Conservation (phyloP, 2,329 filamentous ascomycete genomes). For the Penicillium janthinellum region DNA sequence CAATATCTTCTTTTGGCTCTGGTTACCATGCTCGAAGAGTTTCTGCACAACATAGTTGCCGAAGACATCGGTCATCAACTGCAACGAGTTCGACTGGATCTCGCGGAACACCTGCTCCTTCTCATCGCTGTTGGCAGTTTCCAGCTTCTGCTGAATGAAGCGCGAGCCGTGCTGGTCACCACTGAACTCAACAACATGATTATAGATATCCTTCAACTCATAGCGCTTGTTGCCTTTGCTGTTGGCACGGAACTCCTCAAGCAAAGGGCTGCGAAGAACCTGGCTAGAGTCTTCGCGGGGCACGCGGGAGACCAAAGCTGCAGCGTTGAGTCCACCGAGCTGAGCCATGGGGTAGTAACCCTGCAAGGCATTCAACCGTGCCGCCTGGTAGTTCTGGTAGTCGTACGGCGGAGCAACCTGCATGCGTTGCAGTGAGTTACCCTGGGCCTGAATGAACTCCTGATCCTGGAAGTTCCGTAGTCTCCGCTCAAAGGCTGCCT, state of each 20-base stretch:
- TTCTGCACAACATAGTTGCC: conserved; percentile 99
- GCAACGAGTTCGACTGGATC: conserved; percentile 78
- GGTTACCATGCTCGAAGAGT: conserved; percentile 93
- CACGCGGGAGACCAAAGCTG: conserved; percentile 44
- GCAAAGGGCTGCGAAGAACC: conserved; percentile 67
- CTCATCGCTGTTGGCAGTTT: conserved; percentile 91
- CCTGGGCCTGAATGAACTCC: conserved; percentile 32
- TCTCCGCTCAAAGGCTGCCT: conserved; percentile 53
- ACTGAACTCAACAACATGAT: conserved; percentile 88
- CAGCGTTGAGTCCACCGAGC: conserved; percentile 32
- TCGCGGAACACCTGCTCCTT: conserved; percentile 89
- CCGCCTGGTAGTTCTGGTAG: conserved; percentile 34
- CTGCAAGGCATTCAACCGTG: conserved; percentile 38
- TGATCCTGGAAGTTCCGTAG: conserved; percentile 51
- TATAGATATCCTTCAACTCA: conserved; percentile 86
- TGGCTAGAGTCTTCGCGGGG: conserved; percentile 61
- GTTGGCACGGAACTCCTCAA: conserved; percentile 78
- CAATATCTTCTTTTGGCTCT: conserved; percentile 85
- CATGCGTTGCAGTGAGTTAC: conserved; percentile 34
- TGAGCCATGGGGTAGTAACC: conserved; percentile 41
- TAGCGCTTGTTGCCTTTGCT: conserved; percentile 73
- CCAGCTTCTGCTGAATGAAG: conserved; percentile 91
- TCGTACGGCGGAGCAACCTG: conserved; percentile 39
- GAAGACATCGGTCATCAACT: conserved; percentile 94
- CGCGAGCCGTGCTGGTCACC: conserved; percentile 94